Evolutionary conservation across 495 filamentous ascomycete species (phyloP).

Genomic region (Rusavskia elegans): DNA sequence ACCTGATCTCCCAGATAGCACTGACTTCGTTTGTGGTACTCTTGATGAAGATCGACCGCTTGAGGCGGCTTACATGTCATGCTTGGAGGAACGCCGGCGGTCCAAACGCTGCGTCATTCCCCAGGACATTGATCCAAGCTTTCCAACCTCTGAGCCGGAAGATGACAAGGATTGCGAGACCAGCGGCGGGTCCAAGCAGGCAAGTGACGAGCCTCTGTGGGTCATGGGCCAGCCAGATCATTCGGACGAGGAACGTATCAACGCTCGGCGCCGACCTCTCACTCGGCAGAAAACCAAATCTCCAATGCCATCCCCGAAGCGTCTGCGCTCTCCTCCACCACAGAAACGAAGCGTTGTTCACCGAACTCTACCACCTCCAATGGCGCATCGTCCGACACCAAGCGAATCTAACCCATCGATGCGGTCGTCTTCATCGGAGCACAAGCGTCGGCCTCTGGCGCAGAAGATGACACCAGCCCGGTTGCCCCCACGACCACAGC

Average conservation of each 20-base stretch:
- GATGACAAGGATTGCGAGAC: constrained; percentile 43
- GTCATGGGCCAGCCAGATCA: constrained; percentile 43
- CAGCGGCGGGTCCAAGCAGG: constrained; percentile 26
- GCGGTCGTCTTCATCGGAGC: constrained; percentile 18
- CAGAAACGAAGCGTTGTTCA: constrained; percentile 25
- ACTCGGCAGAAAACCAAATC: neutral
- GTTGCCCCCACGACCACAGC: constrained; percentile 42
- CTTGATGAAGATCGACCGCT: constrained; percentile 90
- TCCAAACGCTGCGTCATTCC: constrained; percentile 65
- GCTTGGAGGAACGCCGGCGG: constrained; percentile 61
- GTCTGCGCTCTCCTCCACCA: constrained; percentile 31
- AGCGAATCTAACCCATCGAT: constrained; percentile 44
- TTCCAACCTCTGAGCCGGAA: constrained; percentile 84
- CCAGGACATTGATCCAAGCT: constrained; percentile 95
- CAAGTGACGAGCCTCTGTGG: constrained; percentile 42
- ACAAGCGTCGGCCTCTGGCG: constrained; percentile 36
- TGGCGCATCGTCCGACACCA: constrained; percentile 33
- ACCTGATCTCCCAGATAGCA: constrained; percentile 84
- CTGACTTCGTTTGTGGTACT: constrained; percentile 95
- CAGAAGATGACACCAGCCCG: constrained; percentile 37
- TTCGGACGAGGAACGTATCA: constrained; percentile 26
- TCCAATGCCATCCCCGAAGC: constrained; percentile 27
- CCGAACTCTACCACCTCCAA: constrained; percentile 40
- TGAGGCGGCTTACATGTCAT: constrained; percentile 80
- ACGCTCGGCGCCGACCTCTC: constrained; percentile 10